A percentile compares a stretch with the other conserved stretches of the same genome.
phyloP scores from a whole-genome alignment of 441 rosid species.

The California macrophylla region DNA sequence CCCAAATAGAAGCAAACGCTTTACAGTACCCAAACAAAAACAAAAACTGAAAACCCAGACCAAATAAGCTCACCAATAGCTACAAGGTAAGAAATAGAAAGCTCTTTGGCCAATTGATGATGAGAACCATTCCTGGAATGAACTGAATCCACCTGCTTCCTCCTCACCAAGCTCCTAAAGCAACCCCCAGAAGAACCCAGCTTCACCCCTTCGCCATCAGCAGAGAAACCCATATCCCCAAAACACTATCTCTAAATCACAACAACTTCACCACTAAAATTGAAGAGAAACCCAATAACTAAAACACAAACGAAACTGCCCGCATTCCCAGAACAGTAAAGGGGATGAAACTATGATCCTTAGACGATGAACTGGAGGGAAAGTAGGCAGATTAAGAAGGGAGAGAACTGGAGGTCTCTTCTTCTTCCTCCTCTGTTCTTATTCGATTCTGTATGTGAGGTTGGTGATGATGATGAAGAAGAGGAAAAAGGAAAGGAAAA shows the following conservation, averaged over 20 bases:
- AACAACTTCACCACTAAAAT: neutral
- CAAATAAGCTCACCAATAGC: conserved; percentile 56
- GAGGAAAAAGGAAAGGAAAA: too few relatives aligned
- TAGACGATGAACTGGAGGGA: neutral
- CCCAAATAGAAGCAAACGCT: neutral
- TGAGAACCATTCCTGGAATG: conserved; percentile 25
- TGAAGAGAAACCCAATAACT: neutral
- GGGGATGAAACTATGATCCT: neutral
- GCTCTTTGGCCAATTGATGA: conserved; percentile 66
- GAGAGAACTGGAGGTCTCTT: neutral
- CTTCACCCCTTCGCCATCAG: conserved; percentile 26
- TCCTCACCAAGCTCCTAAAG: conserved; percentile 53
- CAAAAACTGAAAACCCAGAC: neutral
- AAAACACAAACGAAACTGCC: conserved; percentile 11
- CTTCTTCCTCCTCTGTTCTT: neutral
- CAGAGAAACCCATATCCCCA: neutral
- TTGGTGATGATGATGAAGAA: too few relatives aligned
- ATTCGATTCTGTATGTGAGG: neutral
- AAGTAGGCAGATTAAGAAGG: conserved; percentile 16
- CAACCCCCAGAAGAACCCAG: conserved; percentile 33
- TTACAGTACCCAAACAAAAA: neutral
- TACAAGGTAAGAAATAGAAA: conserved; percentile 66
- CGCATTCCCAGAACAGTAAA: conserved; percentile 4
- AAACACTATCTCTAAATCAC: neutral
- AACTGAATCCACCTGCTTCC: conserved; percentile 84